These are phyloP conservation scores for Phytomonas sp. DNA, from an alignment of 208 protist genomes.

Conservation along the genomic window DNA sequence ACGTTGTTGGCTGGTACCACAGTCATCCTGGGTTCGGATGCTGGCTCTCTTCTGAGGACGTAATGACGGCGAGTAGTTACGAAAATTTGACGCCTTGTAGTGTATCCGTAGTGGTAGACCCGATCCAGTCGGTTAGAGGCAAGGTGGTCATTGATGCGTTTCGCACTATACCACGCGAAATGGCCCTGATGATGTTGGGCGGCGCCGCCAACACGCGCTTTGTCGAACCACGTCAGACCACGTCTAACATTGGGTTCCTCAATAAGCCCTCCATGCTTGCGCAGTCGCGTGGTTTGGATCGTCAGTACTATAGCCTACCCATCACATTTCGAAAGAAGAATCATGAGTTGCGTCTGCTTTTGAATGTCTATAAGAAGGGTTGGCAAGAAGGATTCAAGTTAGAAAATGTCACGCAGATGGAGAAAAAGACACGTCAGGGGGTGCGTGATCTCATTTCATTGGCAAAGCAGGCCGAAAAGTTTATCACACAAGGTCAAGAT, in stretches of 20 bases:
- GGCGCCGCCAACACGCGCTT: slow-evolving; percentile 14
- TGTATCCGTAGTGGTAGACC: slow-evolving; percentile 99
- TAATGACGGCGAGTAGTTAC: slow-evolving; percentile 98
- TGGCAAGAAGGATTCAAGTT: slow-evolving; percentile 97
- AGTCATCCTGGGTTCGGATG: slow-evolving; percentile 99
- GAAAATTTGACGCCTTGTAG: slow-evolving; percentile 96
- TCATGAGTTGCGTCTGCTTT: slow-evolving; percentile 98
- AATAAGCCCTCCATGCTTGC: slow-evolving; percentile 97
- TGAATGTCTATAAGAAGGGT: slow-evolving; percentile 99
- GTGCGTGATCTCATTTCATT: slow-evolving; percentile 68
- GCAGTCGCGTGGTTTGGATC: slow-evolving; percentile 96
- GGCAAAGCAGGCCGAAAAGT: slow-evolving; percentile 66
- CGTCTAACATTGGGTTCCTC: slow-evolving; percentile 98
- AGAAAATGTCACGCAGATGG: slow-evolving; percentile 46
- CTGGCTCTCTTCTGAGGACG: slow-evolving; percentile 99
- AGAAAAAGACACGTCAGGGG: slow-evolving; percentile 60
- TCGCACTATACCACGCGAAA: slow-evolving; percentile 92
- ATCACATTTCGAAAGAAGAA: slow-evolving; percentile 99
- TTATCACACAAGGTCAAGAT: slow-evolving; percentile 76
- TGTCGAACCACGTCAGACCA: slow-evolving; percentile 97
- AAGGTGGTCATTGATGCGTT: slow-evolving; percentile 99
- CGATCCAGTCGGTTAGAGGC: slow-evolving; percentile 99
- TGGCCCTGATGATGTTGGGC: slow-evolving; percentile 80
- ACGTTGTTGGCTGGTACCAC: slow-evolving; percentile 99
- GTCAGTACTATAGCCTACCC: slow-evolving; percentile 99